phyloP scores from a whole-genome alignment of 1,284 basidiomycete genomes.

The Prillingera fragicola region DNA sequence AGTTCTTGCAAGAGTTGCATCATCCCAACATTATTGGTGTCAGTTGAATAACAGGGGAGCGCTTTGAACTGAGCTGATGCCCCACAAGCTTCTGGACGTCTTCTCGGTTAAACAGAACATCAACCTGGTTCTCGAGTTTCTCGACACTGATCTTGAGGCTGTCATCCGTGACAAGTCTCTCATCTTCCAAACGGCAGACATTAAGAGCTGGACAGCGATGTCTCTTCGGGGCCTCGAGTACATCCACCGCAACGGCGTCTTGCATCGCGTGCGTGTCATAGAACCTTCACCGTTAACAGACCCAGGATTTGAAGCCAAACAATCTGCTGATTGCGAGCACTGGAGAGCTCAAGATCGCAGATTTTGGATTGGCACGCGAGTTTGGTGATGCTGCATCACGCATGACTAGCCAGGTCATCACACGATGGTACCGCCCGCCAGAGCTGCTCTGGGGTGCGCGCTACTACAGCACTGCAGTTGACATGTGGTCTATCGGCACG shows the following conservation, averaged over 20 bases:
- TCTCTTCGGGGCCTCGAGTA: slow-evolving; percentile 92
- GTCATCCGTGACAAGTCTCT: slow-evolving; percentile 89
- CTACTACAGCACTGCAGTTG: slow-evolving; percentile 95
- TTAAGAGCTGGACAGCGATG: slow-evolving; percentile 99
- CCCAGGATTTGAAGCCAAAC: slow-evolving; percentile 94
- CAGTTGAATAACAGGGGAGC: slow-evolving; percentile 13
- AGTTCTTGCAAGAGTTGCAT: slow-evolving; percentile 86
- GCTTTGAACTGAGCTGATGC: not conserved
- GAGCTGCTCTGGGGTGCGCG: slow-evolving; percentile 94
- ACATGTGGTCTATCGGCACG: slow-evolving; percentile 98
- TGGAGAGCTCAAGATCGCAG: slow-evolving; percentile 93
- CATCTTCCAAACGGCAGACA: slow-evolving; percentile 89
- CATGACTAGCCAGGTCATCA: slow-evolving; percentile 99
- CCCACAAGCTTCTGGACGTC: slow-evolving; percentile 78
- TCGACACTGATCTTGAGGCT: slow-evolving; percentile 95
- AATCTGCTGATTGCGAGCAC: slow-evolving; percentile 89
- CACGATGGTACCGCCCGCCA: slow-evolving; percentile 97
- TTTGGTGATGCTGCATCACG: slow-evolving; percentile 72
- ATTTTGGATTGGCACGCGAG: slow-evolving; percentile 97
- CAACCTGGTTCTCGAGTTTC: slow-evolving; percentile 94
- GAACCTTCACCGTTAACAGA: slow-evolving; percentile 3
- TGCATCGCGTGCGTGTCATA: slow-evolving; percentile 67
- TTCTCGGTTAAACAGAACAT: slow-evolving; percentile 95
- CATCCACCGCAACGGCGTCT: slow-evolving; percentile 87
- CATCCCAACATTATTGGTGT: slow-evolving; percentile 96